A percentile compares a stretch with the other conserved stretches of the same genome.
phyloP scores from a whole-genome alignment of 2,329 filamentous ascomycete species.

The Phialemoniopsis sp. region DNA sequence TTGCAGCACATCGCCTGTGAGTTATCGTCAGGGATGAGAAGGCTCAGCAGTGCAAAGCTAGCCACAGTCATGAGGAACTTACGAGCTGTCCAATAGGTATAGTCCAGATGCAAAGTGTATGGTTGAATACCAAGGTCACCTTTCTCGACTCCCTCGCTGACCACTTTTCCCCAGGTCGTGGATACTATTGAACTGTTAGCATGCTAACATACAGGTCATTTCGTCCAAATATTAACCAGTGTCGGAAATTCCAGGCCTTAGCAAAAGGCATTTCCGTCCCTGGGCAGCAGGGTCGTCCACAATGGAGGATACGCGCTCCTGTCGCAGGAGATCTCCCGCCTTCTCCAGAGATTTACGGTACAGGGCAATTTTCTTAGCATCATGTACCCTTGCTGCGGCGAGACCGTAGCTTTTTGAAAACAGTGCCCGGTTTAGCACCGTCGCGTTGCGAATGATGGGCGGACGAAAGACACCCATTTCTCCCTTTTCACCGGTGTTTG shows the following conservation, averaged over 20 bases:
- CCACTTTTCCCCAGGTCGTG: slow-evolving; percentile 69
- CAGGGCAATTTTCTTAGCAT: slow-evolving; percentile 69
- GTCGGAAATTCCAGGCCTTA: slow-evolving; percentile 51
- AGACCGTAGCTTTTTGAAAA: slow-evolving; percentile 75
- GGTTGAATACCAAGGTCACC: slow-evolving; percentile 69
- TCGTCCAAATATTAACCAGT: slow-evolving; percentile 32
- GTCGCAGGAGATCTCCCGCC: slow-evolving; percentile 60
- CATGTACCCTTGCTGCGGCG: slow-evolving; percentile 73
- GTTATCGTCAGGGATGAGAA: slow-evolving; percentile 15
- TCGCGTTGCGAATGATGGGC: slow-evolving; percentile 63
- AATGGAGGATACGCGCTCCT: slow-evolving; percentile 62
- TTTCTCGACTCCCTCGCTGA: slow-evolving; percentile 64
- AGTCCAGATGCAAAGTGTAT: slow-evolving; percentile 72
- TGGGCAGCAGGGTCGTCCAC: slow-evolving; percentile 43
- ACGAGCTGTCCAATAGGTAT: slow-evolving; percentile 84
- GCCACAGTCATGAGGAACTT: slow-evolving; percentile 22
- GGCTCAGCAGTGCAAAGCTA: too few relatives aligned
- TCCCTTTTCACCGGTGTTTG: neutral
- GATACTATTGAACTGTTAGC: slow-evolving; percentile 39
- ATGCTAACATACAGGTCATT: too few relatives aligned
- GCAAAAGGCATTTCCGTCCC: slow-evolving; percentile 58
- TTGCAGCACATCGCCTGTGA: slow-evolving; percentile 72
- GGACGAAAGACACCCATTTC: slow-evolving; percentile 66
- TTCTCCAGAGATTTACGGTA: slow-evolving; percentile 64
- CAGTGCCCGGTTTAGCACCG: slow-evolving; percentile 72